Conservation (phyloP, 768 basidiomycete genomes). For the Kwoniella sp. region DNA sequence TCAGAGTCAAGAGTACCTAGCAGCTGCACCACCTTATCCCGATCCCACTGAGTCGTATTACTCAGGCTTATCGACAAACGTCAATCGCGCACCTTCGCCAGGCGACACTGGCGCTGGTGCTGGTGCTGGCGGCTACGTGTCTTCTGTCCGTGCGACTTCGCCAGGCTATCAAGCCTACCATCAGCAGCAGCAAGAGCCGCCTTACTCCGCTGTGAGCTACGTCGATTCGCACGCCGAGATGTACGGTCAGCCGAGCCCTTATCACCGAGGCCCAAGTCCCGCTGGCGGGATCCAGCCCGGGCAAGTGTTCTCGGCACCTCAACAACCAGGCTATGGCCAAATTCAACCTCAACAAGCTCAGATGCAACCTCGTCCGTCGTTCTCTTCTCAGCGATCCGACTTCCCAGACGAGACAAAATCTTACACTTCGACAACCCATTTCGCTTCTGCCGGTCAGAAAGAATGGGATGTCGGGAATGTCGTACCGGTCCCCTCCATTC, state of each 20-base stretch:
- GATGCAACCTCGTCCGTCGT: slow-evolving; percentile 28
- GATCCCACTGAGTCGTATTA: slow-evolving; percentile 16
- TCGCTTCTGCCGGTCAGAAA: slow-evolving; percentile 32
- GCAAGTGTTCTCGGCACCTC: slow-evolving; percentile 9
- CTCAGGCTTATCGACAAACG: slow-evolving; percentile 12
- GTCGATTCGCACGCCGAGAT: slow-evolving; percentile 18
- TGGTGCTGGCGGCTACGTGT: neutral
- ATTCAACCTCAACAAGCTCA: slow-evolving; percentile 7
- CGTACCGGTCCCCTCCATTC: slow-evolving; percentile 29
- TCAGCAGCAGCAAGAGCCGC: neutral
- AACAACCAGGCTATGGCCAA: slow-evolving; percentile 1
- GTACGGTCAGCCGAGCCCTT: slow-evolving; percentile 20
- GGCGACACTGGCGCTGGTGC: neutral
- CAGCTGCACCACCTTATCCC: slow-evolving; percentile 12
- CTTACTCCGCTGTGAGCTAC: slow-evolving; percentile 7
- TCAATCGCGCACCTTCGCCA: slow-evolving; percentile 12
- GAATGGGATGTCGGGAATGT: slow-evolving; percentile 44
- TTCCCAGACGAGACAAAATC: slow-evolving; percentile 42
- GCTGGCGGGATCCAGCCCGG: slow-evolving; percentile 11
- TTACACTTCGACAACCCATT: slow-evolving; percentile 42
- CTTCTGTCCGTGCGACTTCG: neutral
- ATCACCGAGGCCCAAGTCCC: slow-evolving; percentile 1
- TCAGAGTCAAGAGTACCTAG: neutral
- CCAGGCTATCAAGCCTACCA: slow-evolving; percentile 1
- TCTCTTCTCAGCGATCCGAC: slow-evolving; percentile 35